These are phyloP conservation scores for Neurospora terricola DNA, from an alignment of 495 filamentous ascomycete genomes.

Conservation along the genomic window DNA sequence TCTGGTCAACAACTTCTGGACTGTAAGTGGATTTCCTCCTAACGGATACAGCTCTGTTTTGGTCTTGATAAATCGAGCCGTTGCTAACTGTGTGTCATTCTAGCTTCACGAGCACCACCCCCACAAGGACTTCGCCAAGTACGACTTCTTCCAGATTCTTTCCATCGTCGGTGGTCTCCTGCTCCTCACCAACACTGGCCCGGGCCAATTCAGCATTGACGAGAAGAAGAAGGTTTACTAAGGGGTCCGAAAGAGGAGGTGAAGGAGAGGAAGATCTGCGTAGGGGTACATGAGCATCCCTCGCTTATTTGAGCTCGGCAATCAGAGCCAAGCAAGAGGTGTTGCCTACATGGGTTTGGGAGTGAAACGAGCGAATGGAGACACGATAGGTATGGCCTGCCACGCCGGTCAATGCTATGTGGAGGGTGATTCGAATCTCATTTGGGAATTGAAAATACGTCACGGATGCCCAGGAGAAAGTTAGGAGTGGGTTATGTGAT, in stretches of 20 bases:
- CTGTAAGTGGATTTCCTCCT: constrained; percentile 50
- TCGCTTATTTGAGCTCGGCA: not conserved
- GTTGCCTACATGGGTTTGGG: not conserved
- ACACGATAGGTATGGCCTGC: not conserved
- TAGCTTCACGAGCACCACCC: constrained; percentile 97
- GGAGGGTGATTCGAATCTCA: not conserved
- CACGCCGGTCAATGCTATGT: not conserved
- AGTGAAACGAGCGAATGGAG: not conserved
- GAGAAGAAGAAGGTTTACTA: constrained; percentile 99
- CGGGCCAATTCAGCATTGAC: constrained; percentile 93
- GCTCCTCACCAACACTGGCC: constrained; percentile 95
- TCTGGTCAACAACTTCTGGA: constrained; percentile 99
- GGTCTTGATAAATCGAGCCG: not conserved
- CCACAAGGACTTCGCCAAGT: constrained; percentile 99
- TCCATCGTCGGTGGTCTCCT: constrained; percentile 96
- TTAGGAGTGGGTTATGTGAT: not conserved
- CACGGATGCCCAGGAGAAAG: not conserved
- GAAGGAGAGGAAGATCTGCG: not conserved
- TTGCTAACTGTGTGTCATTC: constrained; percentile 10
- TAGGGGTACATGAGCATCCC: not conserved
- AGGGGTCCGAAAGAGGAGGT: not conserved
- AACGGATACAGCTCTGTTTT: not conserved
- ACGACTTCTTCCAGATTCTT: constrained; percentile 99
- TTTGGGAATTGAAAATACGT: not conserved
- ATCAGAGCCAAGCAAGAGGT: not conserved